Percentiles rank a stretch among this genome's conserved stretches.
Evolutionary conservation across 306 rosid species (phyloP).

Genomic region (Begonia peltatifolia): DNA sequence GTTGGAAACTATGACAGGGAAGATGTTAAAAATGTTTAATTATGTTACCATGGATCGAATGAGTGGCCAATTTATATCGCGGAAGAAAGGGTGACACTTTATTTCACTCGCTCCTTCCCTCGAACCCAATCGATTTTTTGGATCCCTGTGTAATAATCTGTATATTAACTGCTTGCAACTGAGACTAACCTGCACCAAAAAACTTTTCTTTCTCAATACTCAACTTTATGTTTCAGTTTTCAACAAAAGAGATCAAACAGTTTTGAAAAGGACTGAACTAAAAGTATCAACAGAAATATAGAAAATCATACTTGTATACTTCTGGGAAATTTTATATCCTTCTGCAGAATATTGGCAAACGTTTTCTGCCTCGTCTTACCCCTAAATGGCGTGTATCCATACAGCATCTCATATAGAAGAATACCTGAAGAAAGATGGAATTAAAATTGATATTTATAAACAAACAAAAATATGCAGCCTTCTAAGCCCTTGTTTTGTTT

Average conservation of each 20-base stretch:
- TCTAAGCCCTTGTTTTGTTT: too few relatives aligned
- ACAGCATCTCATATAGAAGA: slow-evolving; percentile 84
- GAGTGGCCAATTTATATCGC: slow-evolving; percentile 78
- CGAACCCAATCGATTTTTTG: slow-evolving; percentile 70
- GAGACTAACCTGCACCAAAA: slow-evolving; percentile 57
- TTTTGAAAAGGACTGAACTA: too few relatives aligned
- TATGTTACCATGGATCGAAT: slow-evolving; percentile 71
- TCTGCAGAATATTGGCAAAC: slow-evolving; percentile 82
- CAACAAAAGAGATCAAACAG: background rate
- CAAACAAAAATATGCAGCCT: too few relatives aligned
- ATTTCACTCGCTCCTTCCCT: slow-evolving; percentile 77
- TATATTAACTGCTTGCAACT: slow-evolving; percentile 63
- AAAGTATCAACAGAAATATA: too few relatives aligned
- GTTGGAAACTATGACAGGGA: too few relatives aligned
- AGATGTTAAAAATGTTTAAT: background rate
- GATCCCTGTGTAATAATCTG: slow-evolving; percentile 69
- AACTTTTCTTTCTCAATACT: slow-evolving; percentile 3
- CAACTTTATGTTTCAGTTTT: background rate
- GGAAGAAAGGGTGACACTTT: slow-evolving; percentile 72
- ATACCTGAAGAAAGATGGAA: slow-evolving; percentile 28
- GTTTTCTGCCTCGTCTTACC: slow-evolving; percentile 91
- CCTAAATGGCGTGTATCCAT: slow-evolving; percentile 85
- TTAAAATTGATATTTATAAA: too few relatives aligned
- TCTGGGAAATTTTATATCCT: slow-evolving; percentile 87
- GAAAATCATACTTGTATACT: slow-evolving; percentile 39